A percentile compares a stretch with the other conserved stretches of the same genome.
Evolutionary conservation across 225 moss, liverwort and hornwort species (phyloP).

Genomic region (Neckera pumila): DNA sequence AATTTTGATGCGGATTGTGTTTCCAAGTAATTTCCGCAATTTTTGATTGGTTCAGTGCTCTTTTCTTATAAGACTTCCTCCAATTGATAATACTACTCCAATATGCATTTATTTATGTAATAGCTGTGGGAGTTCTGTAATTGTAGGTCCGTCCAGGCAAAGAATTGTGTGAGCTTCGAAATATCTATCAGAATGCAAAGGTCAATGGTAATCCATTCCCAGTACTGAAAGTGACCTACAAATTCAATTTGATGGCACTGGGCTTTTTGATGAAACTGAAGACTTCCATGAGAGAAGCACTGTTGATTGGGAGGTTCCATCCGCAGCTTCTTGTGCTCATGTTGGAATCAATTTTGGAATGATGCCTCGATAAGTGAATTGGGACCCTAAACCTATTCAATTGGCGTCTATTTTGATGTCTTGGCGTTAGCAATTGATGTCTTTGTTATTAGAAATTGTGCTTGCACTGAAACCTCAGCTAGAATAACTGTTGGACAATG

Average conservation of each 20-base stretch:
- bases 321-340: neutral
- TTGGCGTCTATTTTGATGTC: rapidly evolving
- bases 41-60: rapidly evolving
- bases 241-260: neutral
- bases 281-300: neutral
- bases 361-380: neutral
- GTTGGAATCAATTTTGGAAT: neutral
- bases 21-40: neutral
- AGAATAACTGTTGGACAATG: rapidly evolving
- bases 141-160: rapidly evolving
- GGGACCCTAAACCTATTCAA: neutral
- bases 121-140: neutral
- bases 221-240: neutral
- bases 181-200: neutral
- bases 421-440: neutral
- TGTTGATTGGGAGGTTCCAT: neutral
- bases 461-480: rapidly evolving
- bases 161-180: neutral
- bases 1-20: neutral
- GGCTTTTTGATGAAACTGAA: neutral
- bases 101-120: neutral
- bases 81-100: rapidly evolving
- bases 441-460: neutral
- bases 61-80: neutral
- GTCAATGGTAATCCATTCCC: neutral